phyloP scores from a whole-genome alignment of 202 grass and related monocot species.

The Digitaria exilis region DNA sequence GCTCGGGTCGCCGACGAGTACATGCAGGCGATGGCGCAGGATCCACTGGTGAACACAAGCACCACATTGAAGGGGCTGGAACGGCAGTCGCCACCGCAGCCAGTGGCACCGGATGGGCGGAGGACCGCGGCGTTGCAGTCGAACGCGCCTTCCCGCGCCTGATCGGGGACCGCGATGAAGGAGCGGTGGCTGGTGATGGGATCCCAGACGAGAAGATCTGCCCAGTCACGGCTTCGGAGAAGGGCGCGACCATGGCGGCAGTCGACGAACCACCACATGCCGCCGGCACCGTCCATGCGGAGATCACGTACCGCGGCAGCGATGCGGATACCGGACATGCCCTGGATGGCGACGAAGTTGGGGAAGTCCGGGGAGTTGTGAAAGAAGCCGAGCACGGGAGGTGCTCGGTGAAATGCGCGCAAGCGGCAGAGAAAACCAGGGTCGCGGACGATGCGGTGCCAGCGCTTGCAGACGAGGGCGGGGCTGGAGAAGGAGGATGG shows the following conservation, averaged over 20 bases:
- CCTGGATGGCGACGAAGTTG: neutral
- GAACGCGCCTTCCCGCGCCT: neutral
- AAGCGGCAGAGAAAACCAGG: neutral
- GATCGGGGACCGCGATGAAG: neutral
- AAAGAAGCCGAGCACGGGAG: slow-evolving; percentile 20
- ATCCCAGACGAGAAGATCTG: slow-evolving; percentile 25
- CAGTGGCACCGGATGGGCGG: neutral
- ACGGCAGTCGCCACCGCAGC: neutral
- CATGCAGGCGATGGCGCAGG: neutral
- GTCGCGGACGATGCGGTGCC: neutral
- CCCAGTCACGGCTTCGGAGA: slow-evolving; percentile 11
- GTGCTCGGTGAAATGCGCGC: slow-evolving; percentile 19
- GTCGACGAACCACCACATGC: slow-evolving; percentile 36
- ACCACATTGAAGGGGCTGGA: neutral
- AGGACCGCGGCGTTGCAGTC: slow-evolving; percentile 1
- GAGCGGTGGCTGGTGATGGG: neutral
- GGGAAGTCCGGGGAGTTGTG: neutral
- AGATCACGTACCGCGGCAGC: neutral
- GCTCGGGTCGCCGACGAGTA: neutral
- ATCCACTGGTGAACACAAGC: neutral
- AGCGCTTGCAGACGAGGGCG: slow-evolving; percentile 4
- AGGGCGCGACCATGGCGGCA: slow-evolving; percentile 27
- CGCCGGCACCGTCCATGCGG: neutral
- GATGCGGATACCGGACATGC: neutral
- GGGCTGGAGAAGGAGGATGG: neutral